phyloP scores from a whole-genome alignment of 129 eudicot genomes.

The Tagetes patula region DNA sequence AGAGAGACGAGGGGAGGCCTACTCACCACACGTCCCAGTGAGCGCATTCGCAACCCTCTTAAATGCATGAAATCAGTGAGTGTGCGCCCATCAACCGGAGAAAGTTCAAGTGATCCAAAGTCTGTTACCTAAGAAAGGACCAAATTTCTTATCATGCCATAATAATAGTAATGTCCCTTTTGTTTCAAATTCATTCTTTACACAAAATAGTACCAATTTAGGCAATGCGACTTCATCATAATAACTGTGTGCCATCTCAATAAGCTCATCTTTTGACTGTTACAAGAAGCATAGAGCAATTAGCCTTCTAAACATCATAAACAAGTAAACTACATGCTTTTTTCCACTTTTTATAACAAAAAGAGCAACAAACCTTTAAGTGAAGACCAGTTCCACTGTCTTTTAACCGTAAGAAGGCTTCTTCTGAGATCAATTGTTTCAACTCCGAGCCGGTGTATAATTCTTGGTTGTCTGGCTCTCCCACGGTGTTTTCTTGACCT shows the following conservation, averaged over 20 bases:
- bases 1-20: not conserved
- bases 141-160: conserved; percentile 12
- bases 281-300: conserved; percentile 31
- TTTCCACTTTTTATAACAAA: not conserved
- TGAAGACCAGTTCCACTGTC: conserved; percentile 89
- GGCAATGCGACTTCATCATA: conserved; percentile 95
- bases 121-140: conserved; percentile 69
- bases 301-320: conserved; percentile 16
- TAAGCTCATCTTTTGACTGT: conserved; percentile 88
- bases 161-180: not conserved
- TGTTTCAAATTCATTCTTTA: not conserved
- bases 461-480: conserved; percentile 38
- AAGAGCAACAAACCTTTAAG: conserved; percentile 54
- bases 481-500: conserved; percentile 42
- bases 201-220: conserved; percentile 68
- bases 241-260: conserved; percentile 73
- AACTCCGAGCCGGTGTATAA: conserved; percentile 44
- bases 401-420: conserved; percentile 78
- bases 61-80: conserved; percentile 99
- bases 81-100: conserved; percentile 99
- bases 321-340: not conserved
- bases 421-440: conserved; percentile 62
- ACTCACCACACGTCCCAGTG: conserved; percentile 97
- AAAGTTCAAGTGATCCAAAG: conserved; percentile 97
- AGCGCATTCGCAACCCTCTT: conserved; percentile 88